Evolutionary conservation across 331 rosid species (phyloP).

Genomic region (Acacia pycnantha): DNA sequence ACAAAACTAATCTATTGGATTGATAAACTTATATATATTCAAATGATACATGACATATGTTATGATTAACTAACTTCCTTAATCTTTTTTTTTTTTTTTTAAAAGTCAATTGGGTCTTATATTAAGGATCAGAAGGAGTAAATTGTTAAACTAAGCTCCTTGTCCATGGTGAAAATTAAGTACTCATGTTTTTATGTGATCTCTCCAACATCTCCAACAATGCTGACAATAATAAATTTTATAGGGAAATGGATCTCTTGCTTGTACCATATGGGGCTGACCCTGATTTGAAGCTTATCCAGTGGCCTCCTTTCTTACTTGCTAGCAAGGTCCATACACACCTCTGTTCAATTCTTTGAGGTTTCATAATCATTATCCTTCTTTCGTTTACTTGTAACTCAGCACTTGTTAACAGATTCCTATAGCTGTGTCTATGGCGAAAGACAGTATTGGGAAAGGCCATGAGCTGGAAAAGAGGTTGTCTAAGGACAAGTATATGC

Average conservation of each 20-base stretch:
- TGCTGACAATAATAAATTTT: slow-evolving; percentile 29
- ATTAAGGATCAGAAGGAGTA: no score
- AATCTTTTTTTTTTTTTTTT: no score
- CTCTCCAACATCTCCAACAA: slow-evolving; percentile 8
- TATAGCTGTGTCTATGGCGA: slow-evolving; percentile 92
- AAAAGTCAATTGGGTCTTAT: no score
- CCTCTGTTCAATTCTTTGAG: slow-evolving; percentile 18
- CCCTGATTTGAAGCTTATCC: slow-evolving; percentile 65
- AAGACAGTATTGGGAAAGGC: slow-evolving; percentile 71
- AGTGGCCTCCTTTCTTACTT: slow-evolving; percentile 99
- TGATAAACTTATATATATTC: no score
- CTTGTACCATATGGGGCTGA: slow-evolving; percentile 92
- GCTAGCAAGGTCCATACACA: slow-evolving; percentile 81
- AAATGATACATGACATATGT: no score
- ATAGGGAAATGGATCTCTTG: slow-evolving; percentile 91
- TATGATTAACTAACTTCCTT: no score
- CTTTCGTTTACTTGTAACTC: slow-evolving; percentile 19
- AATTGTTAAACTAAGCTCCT: slow-evolving; percentile 7
- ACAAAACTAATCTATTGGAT: no score
- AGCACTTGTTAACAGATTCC: slow-evolving; percentile 63
- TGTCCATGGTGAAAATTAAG: slow-evolving; percentile 15
- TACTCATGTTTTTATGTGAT: neutral
- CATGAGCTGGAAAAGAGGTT: slow-evolving; percentile 78
- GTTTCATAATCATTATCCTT: slow-evolving; percentile 23
- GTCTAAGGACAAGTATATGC: slow-evolving; percentile 67